Percentiles rank a stretch among this genome's conserved stretches.
phyloP scores from a whole-genome alignment of 2,329 filamentous ascomycete genomes.

The Didymellaceae sp. region DNA sequence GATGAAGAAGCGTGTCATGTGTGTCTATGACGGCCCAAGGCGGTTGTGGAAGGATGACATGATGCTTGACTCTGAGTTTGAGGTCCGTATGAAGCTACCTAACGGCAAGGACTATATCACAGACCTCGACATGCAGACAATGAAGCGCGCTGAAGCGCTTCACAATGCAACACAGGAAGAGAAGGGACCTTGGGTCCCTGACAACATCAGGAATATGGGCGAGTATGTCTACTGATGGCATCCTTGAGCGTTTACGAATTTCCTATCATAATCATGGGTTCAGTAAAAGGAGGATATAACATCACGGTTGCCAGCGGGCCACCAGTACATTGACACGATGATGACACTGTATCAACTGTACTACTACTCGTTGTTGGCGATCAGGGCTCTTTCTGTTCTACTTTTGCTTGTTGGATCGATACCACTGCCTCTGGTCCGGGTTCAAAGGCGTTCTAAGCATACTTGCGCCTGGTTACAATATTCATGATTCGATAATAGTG shows the following conservation, averaged over 20 bases:
- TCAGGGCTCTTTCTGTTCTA: neutral
- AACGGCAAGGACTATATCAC: slow-evolving; percentile 80
- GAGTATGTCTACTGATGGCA: slow-evolving; percentile 14
- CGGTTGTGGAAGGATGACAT: slow-evolving; percentile 97
- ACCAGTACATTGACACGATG: slow-evolving; percentile 29
- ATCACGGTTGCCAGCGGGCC: slow-evolving; percentile 20
- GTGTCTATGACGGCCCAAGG: slow-evolving; percentile 86
- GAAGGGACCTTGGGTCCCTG: slow-evolving; percentile 82
- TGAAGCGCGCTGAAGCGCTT: slow-evolving; percentile 87
- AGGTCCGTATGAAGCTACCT: slow-evolving; percentile 80
- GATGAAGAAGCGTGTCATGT: slow-evolving; percentile 96
- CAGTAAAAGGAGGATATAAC: slow-evolving; percentile 14
- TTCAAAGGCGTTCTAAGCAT: slow-evolving; percentile 12
- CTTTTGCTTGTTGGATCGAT: slow-evolving; percentile 15
- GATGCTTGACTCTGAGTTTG: slow-evolving; percentile 95
- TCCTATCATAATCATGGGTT: slow-evolving; percentile 4
- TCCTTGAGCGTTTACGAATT: slow-evolving; percentile 6
- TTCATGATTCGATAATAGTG: slow-evolving; percentile 13
- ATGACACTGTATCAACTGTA: slow-evolving; percentile 17
- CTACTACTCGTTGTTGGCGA: slow-evolving; percentile 6
- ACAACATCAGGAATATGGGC: slow-evolving; percentile 61
- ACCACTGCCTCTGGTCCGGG: slow-evolving; percentile 20
- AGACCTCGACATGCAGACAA: slow-evolving; percentile 88
- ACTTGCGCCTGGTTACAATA: neutral
- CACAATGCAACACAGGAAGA: slow-evolving; percentile 81